Conservation (phyloP, 306 rosid genomes). For the Quercus variabilis region DNA sequence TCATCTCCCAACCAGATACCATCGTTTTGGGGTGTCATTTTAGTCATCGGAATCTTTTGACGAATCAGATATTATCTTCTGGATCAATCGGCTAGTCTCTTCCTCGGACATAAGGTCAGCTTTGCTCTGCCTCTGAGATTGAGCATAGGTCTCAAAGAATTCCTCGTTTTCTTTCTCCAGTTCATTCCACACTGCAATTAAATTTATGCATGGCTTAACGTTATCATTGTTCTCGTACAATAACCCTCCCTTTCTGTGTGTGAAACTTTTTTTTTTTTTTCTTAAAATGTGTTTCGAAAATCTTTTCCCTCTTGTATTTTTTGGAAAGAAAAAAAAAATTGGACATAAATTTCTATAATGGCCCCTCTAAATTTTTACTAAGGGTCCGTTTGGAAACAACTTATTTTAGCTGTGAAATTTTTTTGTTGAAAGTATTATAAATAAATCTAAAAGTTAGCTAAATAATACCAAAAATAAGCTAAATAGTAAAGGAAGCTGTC, state of each 20-base stretch:
- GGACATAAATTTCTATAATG: no score
- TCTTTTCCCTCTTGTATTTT: no score
- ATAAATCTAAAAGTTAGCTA: no score
- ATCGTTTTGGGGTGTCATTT: conserved; percentile 25
- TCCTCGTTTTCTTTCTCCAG: conserved; percentile 84
- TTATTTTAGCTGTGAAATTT: no score
- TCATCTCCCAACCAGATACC: background rate
- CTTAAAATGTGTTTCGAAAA: no score
- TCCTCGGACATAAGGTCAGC: conserved; percentile 68
- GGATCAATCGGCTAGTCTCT: conserved; percentile 77
- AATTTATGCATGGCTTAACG: background rate
- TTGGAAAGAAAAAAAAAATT: no score
- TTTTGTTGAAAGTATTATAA: no score
- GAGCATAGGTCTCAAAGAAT: conserved; percentile 69
- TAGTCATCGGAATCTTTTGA: conserved; percentile 50
- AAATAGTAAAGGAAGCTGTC: no score
- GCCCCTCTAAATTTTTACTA: no score
- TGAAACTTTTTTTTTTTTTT: no score
- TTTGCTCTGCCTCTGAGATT: conserved; percentile 46
- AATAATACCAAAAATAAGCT: no score
- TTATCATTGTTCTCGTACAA: background rate
- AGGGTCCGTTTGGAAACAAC: accelerated
- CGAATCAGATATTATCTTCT: conserved; percentile 66
- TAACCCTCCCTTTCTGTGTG: background rate
- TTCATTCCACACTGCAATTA: conserved; percentile 82